Base-by-base conservation (phyloP, 352 stramenopile species). In the Phytophthora constricta region DNA sequence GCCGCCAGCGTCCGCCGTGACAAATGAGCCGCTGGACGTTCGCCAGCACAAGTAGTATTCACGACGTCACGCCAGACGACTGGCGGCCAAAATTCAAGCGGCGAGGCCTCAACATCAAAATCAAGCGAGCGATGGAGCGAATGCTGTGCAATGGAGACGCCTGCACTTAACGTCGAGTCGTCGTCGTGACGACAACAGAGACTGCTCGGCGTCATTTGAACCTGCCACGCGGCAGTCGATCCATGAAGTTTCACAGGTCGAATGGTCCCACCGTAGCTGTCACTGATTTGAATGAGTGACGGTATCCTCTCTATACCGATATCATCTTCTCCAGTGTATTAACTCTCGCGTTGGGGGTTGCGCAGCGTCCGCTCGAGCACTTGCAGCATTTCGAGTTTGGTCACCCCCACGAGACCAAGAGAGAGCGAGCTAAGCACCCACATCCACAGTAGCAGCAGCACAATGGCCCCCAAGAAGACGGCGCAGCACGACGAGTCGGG, bases 391-490 rank as follows among this genome's bases (percentile, higher is more conserved):
- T 80, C 48, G 56, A 69, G 58, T 65, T 70, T 75, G 52, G 52
- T 78, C 66, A 62, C 53, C 53, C 28, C 54, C 20, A 19, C n/a
- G 46, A 68, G 45, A 64, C 61, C 23, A 52, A 20, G 20, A 46
- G 19, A 47, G 41, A 23, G 16, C 17, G 3, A 47, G 13, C 16
- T 25, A 26, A 65, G 34, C 45, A 73, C 9, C 37, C 16, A 26
- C 28, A 25, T 13, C 43, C 10, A 25, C 31, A 56, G 53, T 34
- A 59, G 52, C 19, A 48, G n/a, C 7, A 68, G 8, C 66, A 65
- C 23, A 5, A 91, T 91, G 82, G 75, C 81, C 55, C 76, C 82
- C 52, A 76, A 80, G 73, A 85, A 84, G 60, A 87, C 65, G n/a
- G n/a, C n/a, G 58, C 82, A 84, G 56, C 65, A 65, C 26, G 76